Percentiles rank a stretch among this genome's conserved stretches.
Conservation (phyloP, 2,329 filamentous ascomycete species). For the Aspergillus texensis region DNA sequence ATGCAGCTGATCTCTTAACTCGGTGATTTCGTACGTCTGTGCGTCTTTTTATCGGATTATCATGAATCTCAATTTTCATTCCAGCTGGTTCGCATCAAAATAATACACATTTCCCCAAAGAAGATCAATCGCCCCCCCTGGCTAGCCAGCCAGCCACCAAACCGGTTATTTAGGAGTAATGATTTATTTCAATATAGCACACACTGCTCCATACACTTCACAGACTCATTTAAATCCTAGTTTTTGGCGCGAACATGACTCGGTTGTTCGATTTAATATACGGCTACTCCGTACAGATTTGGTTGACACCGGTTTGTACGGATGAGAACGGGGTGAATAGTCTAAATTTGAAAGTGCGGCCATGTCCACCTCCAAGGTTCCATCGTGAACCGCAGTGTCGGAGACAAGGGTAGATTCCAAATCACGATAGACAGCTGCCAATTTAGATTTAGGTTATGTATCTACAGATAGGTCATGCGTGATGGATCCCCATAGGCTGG, state of each 20-base stretch:
- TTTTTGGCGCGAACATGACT: not conserved
- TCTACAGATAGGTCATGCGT: slow-evolving; percentile 1
- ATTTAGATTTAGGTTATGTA: slow-evolving; percentile 5
- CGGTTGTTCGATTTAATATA: not conserved
- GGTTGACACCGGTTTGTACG: not conserved
- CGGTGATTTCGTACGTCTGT: not conserved
- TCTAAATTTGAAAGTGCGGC: not conserved
- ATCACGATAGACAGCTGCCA: not conserved
- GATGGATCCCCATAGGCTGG: not conserved
- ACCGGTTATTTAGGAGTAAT: not conserved
- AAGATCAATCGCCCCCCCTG: not conserved
- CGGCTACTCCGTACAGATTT: not conserved
- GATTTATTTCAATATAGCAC: not conserved
- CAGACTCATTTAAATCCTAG: not conserved
- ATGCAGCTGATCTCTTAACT: slow-evolving; percentile 3
- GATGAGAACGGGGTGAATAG: not conserved
- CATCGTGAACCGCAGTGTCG: not conserved
- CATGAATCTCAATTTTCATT: not conserved
- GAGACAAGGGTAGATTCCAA: slow-evolving; percentile 5
- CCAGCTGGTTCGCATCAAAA: not conserved
- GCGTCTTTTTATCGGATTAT: not conserved
- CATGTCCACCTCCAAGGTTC: not conserved
- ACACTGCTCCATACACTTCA: not conserved
- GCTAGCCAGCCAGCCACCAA: not conserved
- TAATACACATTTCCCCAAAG: not conserved